Evolutionary conservation across 441 rosid species (phyloP), one percentile per base, ranked within the genome.

Genomic region (Gossypium lobatum): DNA sequence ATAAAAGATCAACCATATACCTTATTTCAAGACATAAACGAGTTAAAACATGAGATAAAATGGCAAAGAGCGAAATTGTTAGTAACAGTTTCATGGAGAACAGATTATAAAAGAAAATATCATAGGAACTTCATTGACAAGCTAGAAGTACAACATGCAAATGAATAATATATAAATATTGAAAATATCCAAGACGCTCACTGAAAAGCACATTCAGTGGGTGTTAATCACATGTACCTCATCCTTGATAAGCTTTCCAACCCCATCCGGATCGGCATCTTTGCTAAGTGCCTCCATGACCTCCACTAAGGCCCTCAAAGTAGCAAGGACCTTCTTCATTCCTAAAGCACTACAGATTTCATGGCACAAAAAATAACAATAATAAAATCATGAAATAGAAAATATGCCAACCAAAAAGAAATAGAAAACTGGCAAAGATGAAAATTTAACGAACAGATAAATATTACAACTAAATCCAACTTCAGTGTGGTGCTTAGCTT

Each of bases 241-340:
- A 80, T 89, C 99, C 82, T 34, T 88, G 77, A 96, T 91, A 62
- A 75, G 85, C 78, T 91, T 86, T 78, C 97, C 99, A 81, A 92
- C 98, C 69, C 97, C 98, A 73, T 69, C 78, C 72, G 95, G 93
- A 88, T 87, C 98, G 72, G 97, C 99, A 83, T 86, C 95, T 85
- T 88, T 85, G 82, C 92, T 88, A 79, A 96, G 96, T 34, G 85
- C 87, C 82, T 92, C 98, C 93, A 96, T 86, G 70, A 96, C 98
- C 75, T 96, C 97, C 17, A 88, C 82, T 73, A 96, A 83, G 77
- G 97, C 99, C 87, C 89, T 89, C 85, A 92, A 77, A 58, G 91
- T 96, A 75, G 96, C 87, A 76, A 96, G 87, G 23, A 92, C 88
- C 85, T 91, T 96, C 84, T 85, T 92, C 97, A 85, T 93, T 84